Conservation (phyloP, 2,329 filamentous ascomycete genomes). For the Epichloe uncinata region DNA sequence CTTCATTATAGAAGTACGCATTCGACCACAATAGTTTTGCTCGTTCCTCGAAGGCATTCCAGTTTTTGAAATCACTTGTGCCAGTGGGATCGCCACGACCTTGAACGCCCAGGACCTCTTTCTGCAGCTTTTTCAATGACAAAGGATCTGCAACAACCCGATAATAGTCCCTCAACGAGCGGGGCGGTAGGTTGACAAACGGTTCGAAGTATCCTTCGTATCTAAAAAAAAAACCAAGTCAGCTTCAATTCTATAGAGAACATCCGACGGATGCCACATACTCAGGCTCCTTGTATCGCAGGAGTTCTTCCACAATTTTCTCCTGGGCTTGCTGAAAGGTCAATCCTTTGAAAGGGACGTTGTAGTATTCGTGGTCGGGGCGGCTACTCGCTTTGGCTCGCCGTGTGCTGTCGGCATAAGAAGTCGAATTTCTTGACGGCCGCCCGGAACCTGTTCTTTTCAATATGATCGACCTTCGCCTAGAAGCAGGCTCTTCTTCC, state of each 20-base stretch:
- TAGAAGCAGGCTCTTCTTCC: slow-evolving; percentile 19
- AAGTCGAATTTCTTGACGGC: slow-evolving; percentile 20
- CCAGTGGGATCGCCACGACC: slow-evolving; percentile 52
- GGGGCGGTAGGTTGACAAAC: slow-evolving; percentile 66
- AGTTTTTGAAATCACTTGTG: slow-evolving; percentile 60
- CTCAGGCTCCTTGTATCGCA: slow-evolving; percentile 55
- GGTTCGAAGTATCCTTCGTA: slow-evolving; percentile 58
- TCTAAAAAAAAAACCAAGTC: slow-evolving; percentile 27
- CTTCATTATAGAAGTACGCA: slow-evolving; percentile 81
- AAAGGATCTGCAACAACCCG: slow-evolving; percentile 69
- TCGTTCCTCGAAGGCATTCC: slow-evolving; percentile 70
- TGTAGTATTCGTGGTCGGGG: slow-evolving; percentile 40
- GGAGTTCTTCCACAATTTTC: slow-evolving; percentile 64
- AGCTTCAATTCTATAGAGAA: slow-evolving; percentile 5
- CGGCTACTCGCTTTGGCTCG: slow-evolving; percentile 26
- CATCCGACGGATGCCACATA: slow-evolving; percentile 21
- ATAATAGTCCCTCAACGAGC: slow-evolving; percentile 74
- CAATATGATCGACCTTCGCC: slow-evolving; percentile 25
- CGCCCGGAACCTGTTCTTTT: slow-evolving; percentile 23
- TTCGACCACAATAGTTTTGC: slow-evolving; percentile 77
- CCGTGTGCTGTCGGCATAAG: slow-evolving; percentile 20
- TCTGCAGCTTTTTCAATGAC: slow-evolving; percentile 65
- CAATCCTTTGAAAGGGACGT: slow-evolving; percentile 53
- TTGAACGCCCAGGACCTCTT: slow-evolving; percentile 59
- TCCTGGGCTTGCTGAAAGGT: slow-evolving; percentile 78